Conservation (phyloP, 2,329 filamentous ascomycete species). For the Conoideocrella luteorostrata region DNA sequence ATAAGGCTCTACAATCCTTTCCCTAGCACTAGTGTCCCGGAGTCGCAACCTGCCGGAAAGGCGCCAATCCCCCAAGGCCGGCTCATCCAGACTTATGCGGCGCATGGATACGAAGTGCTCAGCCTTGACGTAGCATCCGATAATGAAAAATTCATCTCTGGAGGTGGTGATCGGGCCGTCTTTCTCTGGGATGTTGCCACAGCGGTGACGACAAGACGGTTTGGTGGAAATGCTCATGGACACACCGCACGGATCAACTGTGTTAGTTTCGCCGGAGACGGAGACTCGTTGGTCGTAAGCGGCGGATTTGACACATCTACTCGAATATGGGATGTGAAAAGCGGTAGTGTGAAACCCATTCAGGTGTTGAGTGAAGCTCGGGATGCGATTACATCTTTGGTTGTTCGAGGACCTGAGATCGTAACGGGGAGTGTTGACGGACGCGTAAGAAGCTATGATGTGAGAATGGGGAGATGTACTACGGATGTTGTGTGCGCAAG, state of each 20-base stretch:
- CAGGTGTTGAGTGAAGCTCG: slow-evolving; percentile 68
- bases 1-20: slow-evolving; percentile 81
- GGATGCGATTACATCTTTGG: slow-evolving; percentile 56
- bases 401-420: slow-evolving; percentile 49
- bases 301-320: slow-evolving; percentile 72
- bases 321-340: slow-evolving; percentile 66
- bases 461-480: slow-evolving; percentile 65
- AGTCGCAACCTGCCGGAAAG: slow-evolving; percentile 20
- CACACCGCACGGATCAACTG: slow-evolving; percentile 71
- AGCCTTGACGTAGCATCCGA: slow-evolving; percentile 66
- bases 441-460: slow-evolving; percentile 72
- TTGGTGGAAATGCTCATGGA: slow-evolving; percentile 53
- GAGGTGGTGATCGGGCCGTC: slow-evolving; percentile 82
- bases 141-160: slow-evolving; percentile 81
- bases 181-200: slow-evolving; percentile 93
- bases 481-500: slow-evolving; percentile 63
- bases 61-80: slow-evolving; percentile 38
- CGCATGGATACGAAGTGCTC: slow-evolving; percentile 88
- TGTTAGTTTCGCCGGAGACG: slow-evolving; percentile 71
- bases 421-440: slow-evolving; percentile 79
- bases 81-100: slow-evolving; percentile 81
- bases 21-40: slow-evolving; percentile 35
- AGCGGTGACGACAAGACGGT: slow-evolving; percentile 69
- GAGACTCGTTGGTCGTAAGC: slow-evolving; percentile 64
- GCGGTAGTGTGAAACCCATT: slow-evolving; percentile 52